Conservation (phyloP, 352 stramenopile genomes). For the Blastocystis sp. region DNA sequence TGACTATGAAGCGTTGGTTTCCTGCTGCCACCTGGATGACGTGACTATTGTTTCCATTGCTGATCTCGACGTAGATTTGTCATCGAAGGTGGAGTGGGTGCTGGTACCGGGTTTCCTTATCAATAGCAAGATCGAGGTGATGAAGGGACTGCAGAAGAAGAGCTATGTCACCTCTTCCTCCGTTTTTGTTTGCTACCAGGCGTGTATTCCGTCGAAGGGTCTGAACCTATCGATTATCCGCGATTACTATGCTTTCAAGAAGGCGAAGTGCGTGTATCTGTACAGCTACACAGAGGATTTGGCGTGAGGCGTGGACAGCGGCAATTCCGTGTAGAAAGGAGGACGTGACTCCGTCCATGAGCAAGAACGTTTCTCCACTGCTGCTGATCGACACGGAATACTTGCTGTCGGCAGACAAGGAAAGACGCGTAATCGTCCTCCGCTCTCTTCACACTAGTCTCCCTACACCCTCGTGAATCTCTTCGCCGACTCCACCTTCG, state of each 20-base stretch:
- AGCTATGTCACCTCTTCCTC: neutral
- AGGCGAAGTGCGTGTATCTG: conserved; percentile 38
- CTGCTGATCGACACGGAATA: conserved; percentile 13
- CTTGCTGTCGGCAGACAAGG: neutral
- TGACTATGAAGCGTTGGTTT: conserved; percentile 1
- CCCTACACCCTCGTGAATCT: conserved; percentile 37
- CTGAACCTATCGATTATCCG: conserved; percentile 3
- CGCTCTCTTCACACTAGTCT: neutral
- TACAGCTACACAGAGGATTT: conserved; percentile 16
- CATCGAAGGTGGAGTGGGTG: neutral
- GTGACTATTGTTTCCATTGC: conserved; percentile 1
- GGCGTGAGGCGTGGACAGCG: neutral
- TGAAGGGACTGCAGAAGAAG: conserved; percentile 4
- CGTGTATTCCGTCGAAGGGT: conserved; percentile 46
- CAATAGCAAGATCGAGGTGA: conserved; percentile 2
- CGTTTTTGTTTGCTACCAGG: conserved; percentile 5
- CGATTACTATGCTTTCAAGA: conserved; percentile 41
- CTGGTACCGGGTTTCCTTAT: neutral
- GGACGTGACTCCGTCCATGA: conserved; percentile 7
- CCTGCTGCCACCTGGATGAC: neutral
- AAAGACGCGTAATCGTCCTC: neutral
- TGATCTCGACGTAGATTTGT: neutral
- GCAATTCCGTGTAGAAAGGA: neutral
- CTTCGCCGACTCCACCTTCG: conserved; percentile 15
- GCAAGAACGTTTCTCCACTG: conserved; percentile 12